Evolutionary conservation across 352 stramenopile species (phyloP).

Genomic region (Pythium folliculosum): DNA sequence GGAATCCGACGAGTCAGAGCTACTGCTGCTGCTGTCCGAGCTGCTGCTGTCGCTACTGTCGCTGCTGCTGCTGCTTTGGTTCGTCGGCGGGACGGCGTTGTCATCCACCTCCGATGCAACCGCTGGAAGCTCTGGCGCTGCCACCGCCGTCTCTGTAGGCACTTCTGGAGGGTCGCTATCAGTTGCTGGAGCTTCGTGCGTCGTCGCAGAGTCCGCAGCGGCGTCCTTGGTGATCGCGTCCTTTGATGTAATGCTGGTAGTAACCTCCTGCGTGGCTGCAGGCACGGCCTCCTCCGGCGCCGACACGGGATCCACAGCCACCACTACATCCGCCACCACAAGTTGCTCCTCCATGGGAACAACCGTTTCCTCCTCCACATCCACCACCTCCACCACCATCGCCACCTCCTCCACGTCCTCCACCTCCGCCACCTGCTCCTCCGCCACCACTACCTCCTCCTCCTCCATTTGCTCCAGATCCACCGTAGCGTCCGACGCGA

Average conservation of each 20-base stretch:
- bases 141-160: not conserved
- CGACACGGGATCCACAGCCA: not conserved
- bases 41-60: slow-evolving; percentile 19
- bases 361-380: too few relatives aligned
- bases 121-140: not conserved
- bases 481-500: slow-evolving; percentile 16
- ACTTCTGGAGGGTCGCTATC: not conserved
- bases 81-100: not conserved
- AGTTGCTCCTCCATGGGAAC: too few relatives aligned
- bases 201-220: not conserved
- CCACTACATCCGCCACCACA: too few relatives aligned
- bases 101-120: not conserved
- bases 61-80: slow-evolving; percentile 25
- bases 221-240: not conserved
- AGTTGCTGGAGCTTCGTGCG: not conserved
- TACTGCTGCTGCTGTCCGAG: slow-evolving; percentile 26
- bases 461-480: slow-evolving; percentile 19
- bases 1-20: slow-evolving; percentile 28
- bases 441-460: slow-evolving; percentile 5
- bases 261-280: not conserved
- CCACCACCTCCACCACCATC: too few relatives aligned
- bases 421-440: not conserved
- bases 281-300: not conserved
- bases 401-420: slow-evolving; percentile 28
- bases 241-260: not conserved